These are phyloP conservation scores for Colletotrichum orchidophilum DNA, from an alignment of 2,329 filamentous ascomycete genomes.

Conservation along the genomic window DNA sequence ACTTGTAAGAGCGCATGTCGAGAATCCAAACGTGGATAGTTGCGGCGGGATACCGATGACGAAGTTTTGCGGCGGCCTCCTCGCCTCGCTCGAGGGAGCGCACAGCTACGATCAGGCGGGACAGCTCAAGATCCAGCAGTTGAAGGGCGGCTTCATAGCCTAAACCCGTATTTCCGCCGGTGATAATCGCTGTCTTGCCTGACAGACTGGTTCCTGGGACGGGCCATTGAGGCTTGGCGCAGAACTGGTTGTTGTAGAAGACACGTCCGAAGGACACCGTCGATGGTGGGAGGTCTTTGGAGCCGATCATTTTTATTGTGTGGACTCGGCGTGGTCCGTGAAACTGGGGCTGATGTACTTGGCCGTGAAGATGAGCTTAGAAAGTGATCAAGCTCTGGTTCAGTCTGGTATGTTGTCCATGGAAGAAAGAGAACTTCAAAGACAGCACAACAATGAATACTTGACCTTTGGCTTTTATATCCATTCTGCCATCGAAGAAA, in stretches of 20 bases:
- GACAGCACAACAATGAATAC: no score
- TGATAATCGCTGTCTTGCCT: conserved; percentile 56
- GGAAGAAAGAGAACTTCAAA: neutral
- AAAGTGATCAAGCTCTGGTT: no score
- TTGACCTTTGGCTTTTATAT: neutral
- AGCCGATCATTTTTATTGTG: neutral
- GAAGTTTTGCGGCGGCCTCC: conserved; percentile 46
- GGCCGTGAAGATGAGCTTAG: no score
- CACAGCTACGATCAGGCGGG: conserved; percentile 57
- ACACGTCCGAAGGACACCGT: neutral
- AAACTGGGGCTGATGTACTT: no score
- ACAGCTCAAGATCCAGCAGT: conserved; percentile 49
- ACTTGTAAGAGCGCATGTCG: conserved; percentile 58
- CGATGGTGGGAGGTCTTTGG: neutral
- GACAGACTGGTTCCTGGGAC: conserved; percentile 39
- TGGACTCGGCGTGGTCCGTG: neutral
- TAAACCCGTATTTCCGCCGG: conserved; percentile 58
- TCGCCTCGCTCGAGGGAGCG: conserved; percentile 54
- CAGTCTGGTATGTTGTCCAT: neutral
- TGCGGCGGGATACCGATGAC: conserved; percentile 40
- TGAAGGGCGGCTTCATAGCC: conserved; percentile 55
- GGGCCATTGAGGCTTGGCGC: conserved; percentile 36
- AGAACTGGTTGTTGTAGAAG: conserved; percentile 42
- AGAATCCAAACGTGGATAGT: conserved; percentile 58
- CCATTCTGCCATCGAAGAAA: neutral